These are phyloP conservation scores for Melanogaster broomeanus DNA, from an alignment of 768 basidiomycete genomes.

Conservation along the genomic window DNA sequence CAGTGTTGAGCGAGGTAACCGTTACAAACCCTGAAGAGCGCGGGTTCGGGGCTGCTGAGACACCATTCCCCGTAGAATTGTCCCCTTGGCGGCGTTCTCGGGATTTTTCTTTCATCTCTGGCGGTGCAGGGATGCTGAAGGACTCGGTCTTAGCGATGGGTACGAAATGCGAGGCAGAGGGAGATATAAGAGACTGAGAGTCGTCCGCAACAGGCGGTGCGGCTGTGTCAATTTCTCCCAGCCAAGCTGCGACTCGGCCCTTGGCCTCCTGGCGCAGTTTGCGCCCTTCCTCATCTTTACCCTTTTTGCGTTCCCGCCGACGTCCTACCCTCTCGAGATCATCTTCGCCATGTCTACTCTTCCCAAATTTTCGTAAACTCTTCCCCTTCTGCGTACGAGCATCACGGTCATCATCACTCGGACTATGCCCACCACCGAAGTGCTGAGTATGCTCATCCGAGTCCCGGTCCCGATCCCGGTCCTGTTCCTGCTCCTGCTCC, in stretches of 20 bases:
- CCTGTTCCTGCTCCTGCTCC: conserved; percentile 17
- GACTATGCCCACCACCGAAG: conserved; percentile 23
- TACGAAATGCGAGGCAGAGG: conserved; percentile 28
- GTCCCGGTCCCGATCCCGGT: conserved; percentile 32
- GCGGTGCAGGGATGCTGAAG: conserved; percentile 12
- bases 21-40: conserved; percentile 79
- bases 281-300: conserved; percentile 39
- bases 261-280: conserved; percentile 52
- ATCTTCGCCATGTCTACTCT: conserved; percentile 28
- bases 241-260: conserved; percentile 77
- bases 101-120: conserved; percentile 7
- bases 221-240: conserved; percentile 64
- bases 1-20: conserved; percentile 50
- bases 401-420: conserved; percentile 34
- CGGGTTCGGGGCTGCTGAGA: conserved; percentile 56
- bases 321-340: conserved; percentile 25
- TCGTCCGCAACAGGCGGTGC: conserved; percentile 49
- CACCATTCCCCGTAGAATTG: conserved; percentile 13
- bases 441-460: conserved; percentile 36
- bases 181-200: conserved; percentile 34
- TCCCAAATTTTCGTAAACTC: conserved; percentile 18
- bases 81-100: conserved; percentile 7
- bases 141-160: conserved; percentile 25
- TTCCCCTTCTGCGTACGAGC: conserved; percentile 31
- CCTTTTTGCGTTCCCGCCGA: conserved; percentile 28